Percentiles rank a stretch among this genome's conserved stretches.
Evolutionary conservation across 495 filamentous ascomycete genomes (phyloP).

Genomic region (Apiosordaria backusii): DNA sequence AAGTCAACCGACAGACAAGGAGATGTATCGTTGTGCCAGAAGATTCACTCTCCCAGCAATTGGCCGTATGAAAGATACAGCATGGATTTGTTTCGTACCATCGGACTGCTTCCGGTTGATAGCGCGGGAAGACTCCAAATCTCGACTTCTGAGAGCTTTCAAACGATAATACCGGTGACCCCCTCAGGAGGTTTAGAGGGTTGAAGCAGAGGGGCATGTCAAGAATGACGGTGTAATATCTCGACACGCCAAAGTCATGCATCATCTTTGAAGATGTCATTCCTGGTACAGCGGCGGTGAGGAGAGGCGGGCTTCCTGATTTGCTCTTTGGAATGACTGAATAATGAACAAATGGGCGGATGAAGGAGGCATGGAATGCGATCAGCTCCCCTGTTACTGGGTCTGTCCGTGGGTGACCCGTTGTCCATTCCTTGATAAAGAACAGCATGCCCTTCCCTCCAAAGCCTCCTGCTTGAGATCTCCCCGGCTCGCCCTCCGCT

Average conservation of each 20-base stretch:
- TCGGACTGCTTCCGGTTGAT: constrained; percentile 47
- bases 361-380: constrained; percentile 58
- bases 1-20: constrained; percentile 60
- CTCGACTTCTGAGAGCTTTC: constrained; percentile 50
- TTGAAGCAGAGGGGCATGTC: constrained; percentile 63
- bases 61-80: constrained; percentile 66
- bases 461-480: constrained; percentile 50
- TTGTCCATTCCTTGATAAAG: constrained; percentile 65
- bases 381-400: constrained; percentile 57
- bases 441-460: constrained; percentile 49
- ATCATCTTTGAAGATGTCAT: constrained; percentile 62
- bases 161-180: constrained; percentile 53
- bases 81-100: constrained; percentile 65
- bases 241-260: constrained; percentile 67
- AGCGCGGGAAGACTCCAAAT: constrained; percentile 62
- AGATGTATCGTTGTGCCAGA: constrained; percentile 51
- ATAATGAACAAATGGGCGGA: constrained; percentile 62
- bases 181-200: constrained; percentile 52
- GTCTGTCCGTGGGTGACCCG: constrained; percentile 64
- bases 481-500: neutral
- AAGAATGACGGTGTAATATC: constrained; percentile 58
- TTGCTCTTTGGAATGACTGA: constrained; percentile 49
- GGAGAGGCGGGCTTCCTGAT: neutral
- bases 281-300: constrained; percentile 45
- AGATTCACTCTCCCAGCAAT: constrained; percentile 47